Evolutionary conservation across 1,139 yeast genomes (phyloP).

Genomic region (Protomyces arabidopsidicola): DNA sequence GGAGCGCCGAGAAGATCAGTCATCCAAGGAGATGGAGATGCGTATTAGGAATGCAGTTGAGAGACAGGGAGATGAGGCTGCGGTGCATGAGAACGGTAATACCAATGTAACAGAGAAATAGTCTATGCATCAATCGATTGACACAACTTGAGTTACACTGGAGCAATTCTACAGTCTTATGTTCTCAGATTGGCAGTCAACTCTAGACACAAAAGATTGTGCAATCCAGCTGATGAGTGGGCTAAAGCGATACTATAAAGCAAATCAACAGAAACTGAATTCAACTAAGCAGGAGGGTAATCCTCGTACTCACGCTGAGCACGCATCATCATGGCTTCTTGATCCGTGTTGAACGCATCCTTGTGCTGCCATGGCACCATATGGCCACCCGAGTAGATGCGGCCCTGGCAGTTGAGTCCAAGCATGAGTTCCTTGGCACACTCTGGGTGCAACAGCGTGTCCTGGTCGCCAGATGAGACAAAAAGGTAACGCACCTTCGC

Average conservation of each 20-base stretch:
- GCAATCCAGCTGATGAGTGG: too few relatives aligned
- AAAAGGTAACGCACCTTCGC: constrained; percentile 20
- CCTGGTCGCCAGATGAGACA: constrained; percentile 16
- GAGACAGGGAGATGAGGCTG: constrained; percentile 8
- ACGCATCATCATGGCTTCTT: constrained; percentile 25
- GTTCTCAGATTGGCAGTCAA: too few relatives aligned
- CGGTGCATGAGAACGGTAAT: not conserved
- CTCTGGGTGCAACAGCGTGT: constrained; percentile 7
- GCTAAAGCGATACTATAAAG: not conserved
- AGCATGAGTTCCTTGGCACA: constrained; percentile 20
- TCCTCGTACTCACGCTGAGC: constrained; percentile 16
- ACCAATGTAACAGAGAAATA: not conserved
- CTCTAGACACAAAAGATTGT: too few relatives aligned
- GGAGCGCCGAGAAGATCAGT: constrained; percentile 3
- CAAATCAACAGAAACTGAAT: not conserved
- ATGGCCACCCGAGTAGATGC: constrained; percentile 21
- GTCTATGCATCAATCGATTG: not conserved
- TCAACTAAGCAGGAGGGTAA: constrained; percentile 6
- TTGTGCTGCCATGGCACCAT: constrained; percentile 15
- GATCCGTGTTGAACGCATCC: constrained; percentile 16
- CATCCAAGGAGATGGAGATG: constrained; percentile 21
- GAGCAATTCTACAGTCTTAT: too few relatives aligned
- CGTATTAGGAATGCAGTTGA: constrained; percentile 22
- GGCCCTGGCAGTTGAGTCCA: constrained; percentile 15
- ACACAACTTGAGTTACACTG: too few relatives aligned